Evolutionary conservation across 257 asterid genomes (phyloP), one percentile per base, ranked within the genome.

Genomic region (Cordia subcordata): DNA sequence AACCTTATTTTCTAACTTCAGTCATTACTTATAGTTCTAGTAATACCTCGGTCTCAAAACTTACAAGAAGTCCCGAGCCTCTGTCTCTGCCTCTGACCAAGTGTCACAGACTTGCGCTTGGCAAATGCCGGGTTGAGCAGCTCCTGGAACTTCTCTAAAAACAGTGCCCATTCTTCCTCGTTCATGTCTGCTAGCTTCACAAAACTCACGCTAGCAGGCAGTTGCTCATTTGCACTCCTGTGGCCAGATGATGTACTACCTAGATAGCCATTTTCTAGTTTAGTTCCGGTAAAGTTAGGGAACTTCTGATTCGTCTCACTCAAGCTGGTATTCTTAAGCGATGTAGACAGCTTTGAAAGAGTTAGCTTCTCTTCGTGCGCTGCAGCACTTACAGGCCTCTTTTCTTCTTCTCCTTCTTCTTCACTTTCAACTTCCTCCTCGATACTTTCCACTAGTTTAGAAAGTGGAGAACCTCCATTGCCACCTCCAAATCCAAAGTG

Each of bases 21-120:
- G 54, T 64, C 59, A 19, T 52, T 6, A 22, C 77, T 61, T 58
- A 64, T 54, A 71, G 70, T 8, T 64, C 62, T 58, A 75, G 62
- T 60, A 53, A 55, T 38, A 59, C 68, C 68, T 63, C 75, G 10
- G 60, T 67, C 81, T 92, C 99, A 92, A 86, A 92, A 92, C 96
- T 83, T 88, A 90, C 99, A 92, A 49, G 99, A 92, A 67, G 99
- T 88, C 46, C 99, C 99, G 0, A 93, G 97, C 90, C 99, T 93
- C 79, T 81, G 96, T 56, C 82, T 67, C 83, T 84, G 96, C 77
- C 61, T 78, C 81, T 81, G 95, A 14, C 94, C 90, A 19, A 73
- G 66, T 0, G 89, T 68, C 23, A 63, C 57, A 0, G 82, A 67
- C 76, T 83, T 84, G 55, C 96, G 82, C 72, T 79, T 78, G 53